Evolutionary conservation across 345 rosid species (phyloP), one percentile per base, ranked within the genome.

Genomic region (Clausena lansium): DNA sequence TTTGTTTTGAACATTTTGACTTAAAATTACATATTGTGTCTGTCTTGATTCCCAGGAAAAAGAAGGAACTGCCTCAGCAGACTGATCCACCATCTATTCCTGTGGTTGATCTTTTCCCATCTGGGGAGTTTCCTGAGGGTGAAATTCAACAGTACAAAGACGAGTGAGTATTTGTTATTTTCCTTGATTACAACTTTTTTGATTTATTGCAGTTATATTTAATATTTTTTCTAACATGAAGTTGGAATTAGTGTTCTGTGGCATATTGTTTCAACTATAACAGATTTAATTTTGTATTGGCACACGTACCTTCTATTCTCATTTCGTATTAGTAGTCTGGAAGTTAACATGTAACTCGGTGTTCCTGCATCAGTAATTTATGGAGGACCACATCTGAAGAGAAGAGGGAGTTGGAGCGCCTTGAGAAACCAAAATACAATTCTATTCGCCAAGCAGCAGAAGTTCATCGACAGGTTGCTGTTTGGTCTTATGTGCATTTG

Each of bases 331-430:
- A 25, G 5, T 39, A 64, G 38, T 17, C 65, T 39, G 10, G 32
- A 72, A 0, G 20, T 72, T 60, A 13, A 8, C 32, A 58, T 61
- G 19, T 75, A 41, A 71, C 70, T 38, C n/a, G 63, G 19, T 62
- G 71, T 33, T 33, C 25, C 20, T 52, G 10, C 64, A 50, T 61
- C 81, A 96, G 99, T 85, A 97, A 94, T 83, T 68, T 94, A 64
- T 97, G 99, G 98, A 93, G 98, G 87, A 83, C 87, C 39, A 91
- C 99, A 6, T 97, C 99, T 68, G 98, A 94, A 81, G 99, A 97
- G 90, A 96, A 96, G 84, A 87, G 97, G 84, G 98, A 93, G 77
- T 77, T 93, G 81, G 98, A 97, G 87, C 97, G 96, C 71, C 87
- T 89, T 73, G 84, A 91, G 77, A 93, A 90, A 77, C 98, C 98